Base-by-base conservation (phyloP, 192 early-diverging fungal species). In the Linnemannia exigua region DNA sequence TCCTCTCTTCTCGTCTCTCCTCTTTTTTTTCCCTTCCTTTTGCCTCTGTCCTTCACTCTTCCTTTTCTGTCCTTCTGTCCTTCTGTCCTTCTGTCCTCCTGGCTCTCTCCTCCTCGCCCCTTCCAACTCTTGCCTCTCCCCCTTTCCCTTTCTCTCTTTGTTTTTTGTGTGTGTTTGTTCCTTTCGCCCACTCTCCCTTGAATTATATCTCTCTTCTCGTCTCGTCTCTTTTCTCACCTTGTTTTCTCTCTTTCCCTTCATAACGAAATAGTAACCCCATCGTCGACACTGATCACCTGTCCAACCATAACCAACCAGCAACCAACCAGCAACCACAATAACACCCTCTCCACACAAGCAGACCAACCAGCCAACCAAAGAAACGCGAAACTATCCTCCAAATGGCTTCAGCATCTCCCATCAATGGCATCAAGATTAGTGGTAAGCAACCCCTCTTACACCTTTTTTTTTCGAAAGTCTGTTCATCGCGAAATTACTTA, bases 401-500 rank as follows among this genome's bases (percentile, higher is more conserved):
- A 61, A 85, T 85, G 82, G 77, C 82, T 71, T 85, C 83, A 52
- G 35, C 74, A 31, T 74, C 84, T 47, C 79, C 84, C 70, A 77
- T 86, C 84, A 86, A 86, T 76, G 84, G 84, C 78, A 52, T 86
- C 74, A 86, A 86, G 61, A 80, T 86, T 47, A 86, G 79, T 73
- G 84, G 84, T 86, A 80, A 80, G 70, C 58, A n/a, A 20, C 22
- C 25, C 25, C n/a, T 9, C n/a, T 31, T 15, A 11, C 58, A 44
- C 41, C n/a, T n/a, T 5, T 22, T 22, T 20, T 70, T 17, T 46
- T 71, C 19, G 5, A 47, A 31, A 15, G 41, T 9, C 22, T 11
- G 22, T 44, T 46, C 70, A 71, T 44, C 36, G 15, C 25, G 44
- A 41, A 38, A 46, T 38, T 22, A n/a, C n/a, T n/a, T n/a, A n/a